Conservation (phyloP, 1,139 yeast genomes). For the Suhomyces atakaporum region DNA sequence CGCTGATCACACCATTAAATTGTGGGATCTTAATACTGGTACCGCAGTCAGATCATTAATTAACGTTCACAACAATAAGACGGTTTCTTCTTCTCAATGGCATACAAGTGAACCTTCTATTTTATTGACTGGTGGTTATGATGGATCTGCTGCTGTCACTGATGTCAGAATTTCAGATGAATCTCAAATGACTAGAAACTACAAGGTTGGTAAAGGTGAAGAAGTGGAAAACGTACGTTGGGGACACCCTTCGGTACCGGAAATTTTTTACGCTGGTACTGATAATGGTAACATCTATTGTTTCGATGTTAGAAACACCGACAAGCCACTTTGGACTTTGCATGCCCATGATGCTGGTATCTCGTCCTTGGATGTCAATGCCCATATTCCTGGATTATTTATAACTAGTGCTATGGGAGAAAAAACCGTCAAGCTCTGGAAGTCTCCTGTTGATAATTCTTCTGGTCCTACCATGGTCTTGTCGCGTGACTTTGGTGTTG, state of each 20-base stretch:
- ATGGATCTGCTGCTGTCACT: slow-evolving; percentile 71
- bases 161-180: slow-evolving; percentile 84
- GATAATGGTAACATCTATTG: slow-evolving; percentile 90
- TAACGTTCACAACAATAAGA: slow-evolving; percentile 61
- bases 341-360: slow-evolving; percentile 97
- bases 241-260: slow-evolving; percentile 54
- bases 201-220: slow-evolving; percentile 63
- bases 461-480: slow-evolving; percentile 85
- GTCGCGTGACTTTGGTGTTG: slow-evolving; percentile 91
- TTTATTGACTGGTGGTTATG: slow-evolving; percentile 90
- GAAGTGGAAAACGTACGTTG: slow-evolving; percentile 86
- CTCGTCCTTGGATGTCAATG: slow-evolving; percentile 74
- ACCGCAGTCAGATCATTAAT: slow-evolving; percentile 72
- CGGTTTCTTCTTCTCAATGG: slow-evolving; percentile 90
- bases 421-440: slow-evolving; percentile 86
- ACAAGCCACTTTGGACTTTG: slow-evolving; percentile 85
- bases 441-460: slow-evolving; percentile 47
- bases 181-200: slow-evolving; percentile 58
- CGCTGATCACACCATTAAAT: slow-evolving; percentile 90
- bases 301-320: slow-evolving; percentile 75
- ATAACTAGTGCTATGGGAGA: slow-evolving; percentile 93
- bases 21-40: slow-evolving; percentile 87
- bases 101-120: slow-evolving; percentile 75
- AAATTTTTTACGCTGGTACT: slow-evolving; percentile 82
- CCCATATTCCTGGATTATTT: slow-evolving; percentile 69